phyloP scores from a whole-genome alignment of 768 basidiomycete species.

The Mycena vitilis region DNA sequence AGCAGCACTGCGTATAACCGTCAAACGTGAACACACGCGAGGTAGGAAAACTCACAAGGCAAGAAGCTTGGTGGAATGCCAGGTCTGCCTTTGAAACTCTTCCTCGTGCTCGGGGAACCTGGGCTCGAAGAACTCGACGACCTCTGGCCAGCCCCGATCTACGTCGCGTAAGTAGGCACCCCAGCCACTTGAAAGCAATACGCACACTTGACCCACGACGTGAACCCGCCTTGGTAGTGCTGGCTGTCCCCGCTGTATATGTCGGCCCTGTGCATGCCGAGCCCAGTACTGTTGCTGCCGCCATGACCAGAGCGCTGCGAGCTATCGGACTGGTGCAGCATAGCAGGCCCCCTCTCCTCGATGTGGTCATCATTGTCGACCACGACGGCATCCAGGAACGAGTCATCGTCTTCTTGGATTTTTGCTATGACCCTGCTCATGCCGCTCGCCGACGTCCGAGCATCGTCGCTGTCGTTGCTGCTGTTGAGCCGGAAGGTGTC shows the following conservation, averaged over 20 bases:
- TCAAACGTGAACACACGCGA: not conserved
- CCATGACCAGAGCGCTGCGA: slow-evolving; percentile 30
- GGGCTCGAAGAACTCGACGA: slow-evolving; percentile 36
- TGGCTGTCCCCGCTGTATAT: slow-evolving; percentile 1
- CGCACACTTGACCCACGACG: slow-evolving; percentile 24
- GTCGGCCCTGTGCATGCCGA: not conserved
- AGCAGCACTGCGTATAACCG: slow-evolving; percentile 13
- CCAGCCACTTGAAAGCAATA: not conserved
- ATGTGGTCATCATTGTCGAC: slow-evolving; percentile 34
- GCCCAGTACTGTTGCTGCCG: slow-evolving; percentile 29
- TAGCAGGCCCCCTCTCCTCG: not conserved
- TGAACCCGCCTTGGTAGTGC: slow-evolving; percentile 31
- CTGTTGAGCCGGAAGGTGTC: slow-evolving; percentile 35
- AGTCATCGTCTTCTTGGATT: slow-evolving; percentile 22
- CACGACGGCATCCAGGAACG: slow-evolving; percentile 38
- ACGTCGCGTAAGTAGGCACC: not conserved
- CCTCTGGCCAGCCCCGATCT: slow-evolving; percentile 26
- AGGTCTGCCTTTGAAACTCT: slow-evolving; percentile 38
- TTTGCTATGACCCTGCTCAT: slow-evolving; percentile 7
- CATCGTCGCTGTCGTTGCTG: slow-evolving; percentile 1
- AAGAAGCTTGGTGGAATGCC: slow-evolving; percentile 37
- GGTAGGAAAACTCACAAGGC: slow-evolving; percentile 24
- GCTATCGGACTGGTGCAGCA: slow-evolving; percentile 24
- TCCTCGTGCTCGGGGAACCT: slow-evolving; percentile 31
- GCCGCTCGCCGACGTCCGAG: slow-evolving; percentile 22